Evolutionary conservation across 1,284 basidiomycete species (phyloP).

Genomic region (Cryptococcus hybrid): DNA sequence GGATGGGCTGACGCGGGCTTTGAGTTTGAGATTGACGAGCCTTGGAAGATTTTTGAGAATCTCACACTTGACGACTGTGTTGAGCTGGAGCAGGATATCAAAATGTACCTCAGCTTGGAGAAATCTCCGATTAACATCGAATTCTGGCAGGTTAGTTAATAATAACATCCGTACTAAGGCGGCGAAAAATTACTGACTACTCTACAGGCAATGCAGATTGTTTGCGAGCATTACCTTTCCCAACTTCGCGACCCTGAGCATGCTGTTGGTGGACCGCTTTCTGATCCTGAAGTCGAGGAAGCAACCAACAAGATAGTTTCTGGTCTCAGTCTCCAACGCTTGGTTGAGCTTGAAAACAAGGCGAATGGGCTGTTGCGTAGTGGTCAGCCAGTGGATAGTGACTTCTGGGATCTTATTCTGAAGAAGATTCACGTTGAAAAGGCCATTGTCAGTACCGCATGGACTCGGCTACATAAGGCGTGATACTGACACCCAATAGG

Average conservation of each 20-base stretch:
- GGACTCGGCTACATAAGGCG: background rate
- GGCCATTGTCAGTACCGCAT: constrained; percentile 66
- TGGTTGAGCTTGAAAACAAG: constrained; percentile 76
- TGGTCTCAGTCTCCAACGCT: constrained; percentile 67
- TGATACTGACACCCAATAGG: constrained; percentile 53
- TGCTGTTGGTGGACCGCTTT: constrained; percentile 40
- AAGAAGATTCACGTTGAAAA: constrained; percentile 97
- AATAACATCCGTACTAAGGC: background rate
- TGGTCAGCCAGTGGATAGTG: constrained; percentile 91
- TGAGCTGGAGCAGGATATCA: constrained; percentile 92
- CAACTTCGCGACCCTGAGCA: constrained; percentile 58
- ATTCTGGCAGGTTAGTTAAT: constrained; percentile 84
- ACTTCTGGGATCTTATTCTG: constrained; percentile 95
- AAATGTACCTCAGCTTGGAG: constrained; percentile 85
- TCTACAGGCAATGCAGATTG: constrained; percentile 86
- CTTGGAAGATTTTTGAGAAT: constrained; percentile 94
- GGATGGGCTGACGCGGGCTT: constrained; percentile 75
- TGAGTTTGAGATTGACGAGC: constrained; percentile 97
- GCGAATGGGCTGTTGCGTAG: constrained; percentile 85
- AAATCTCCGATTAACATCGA: constrained; percentile 81
- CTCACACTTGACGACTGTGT: constrained; percentile 82
- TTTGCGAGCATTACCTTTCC: constrained; percentile 91
- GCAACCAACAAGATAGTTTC: constrained; percentile 39
- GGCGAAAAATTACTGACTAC: constrained; percentile 3
- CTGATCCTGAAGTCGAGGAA: constrained; percentile 38